Evolutionary conservation across 179 eudicot genomes (phyloP).

Genomic region (Beta corolliflora): DNA sequence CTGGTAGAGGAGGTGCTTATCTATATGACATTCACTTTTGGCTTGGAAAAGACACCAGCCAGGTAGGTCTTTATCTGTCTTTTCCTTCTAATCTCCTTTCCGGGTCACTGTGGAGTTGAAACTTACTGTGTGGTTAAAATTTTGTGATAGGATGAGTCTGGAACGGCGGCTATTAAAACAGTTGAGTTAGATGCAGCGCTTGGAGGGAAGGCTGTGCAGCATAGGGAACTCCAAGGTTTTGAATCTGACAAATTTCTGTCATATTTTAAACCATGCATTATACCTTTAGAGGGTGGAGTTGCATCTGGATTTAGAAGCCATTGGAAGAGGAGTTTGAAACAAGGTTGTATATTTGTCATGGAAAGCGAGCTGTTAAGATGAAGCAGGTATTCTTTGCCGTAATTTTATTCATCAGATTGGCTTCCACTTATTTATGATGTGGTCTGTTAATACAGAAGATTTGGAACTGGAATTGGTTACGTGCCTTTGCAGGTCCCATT

Average conservation of each 20-base stretch:
- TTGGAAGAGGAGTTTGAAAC: constrained; percentile 96
- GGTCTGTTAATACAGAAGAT: background rate
- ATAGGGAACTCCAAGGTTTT: constrained; percentile 88
- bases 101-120: constrained; percentile 3
- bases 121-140: constrained; percentile 12
- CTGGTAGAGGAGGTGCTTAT: constrained; percentile 96
- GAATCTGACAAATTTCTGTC: constrained; percentile 95
- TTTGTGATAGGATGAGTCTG: constrained; percentile 80
- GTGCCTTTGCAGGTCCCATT: constrained; percentile 73
- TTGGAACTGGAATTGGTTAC: background rate
- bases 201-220: constrained; percentile 94
- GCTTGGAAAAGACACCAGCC: constrained; percentile 99
- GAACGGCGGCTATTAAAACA: constrained; percentile 96
- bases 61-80: constrained; percentile 45
- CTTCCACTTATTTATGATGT: background rate
- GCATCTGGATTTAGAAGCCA: constrained; percentile 84
- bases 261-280: constrained; percentile 90
- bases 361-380: constrained; percentile 83
- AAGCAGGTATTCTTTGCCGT: constrained; percentile 64
- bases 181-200: constrained; percentile 92
- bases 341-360: constrained; percentile 78
- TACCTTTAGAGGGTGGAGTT: constrained; percentile 94
- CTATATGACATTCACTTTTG: constrained; percentile 91
- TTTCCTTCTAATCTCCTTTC: constrained; percentile 11
- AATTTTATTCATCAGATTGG: background rate